phyloP scores from a whole-genome alignment of 2,329 filamentous ascomycete species.

The Exophiala phaeomuriformis region DNA sequence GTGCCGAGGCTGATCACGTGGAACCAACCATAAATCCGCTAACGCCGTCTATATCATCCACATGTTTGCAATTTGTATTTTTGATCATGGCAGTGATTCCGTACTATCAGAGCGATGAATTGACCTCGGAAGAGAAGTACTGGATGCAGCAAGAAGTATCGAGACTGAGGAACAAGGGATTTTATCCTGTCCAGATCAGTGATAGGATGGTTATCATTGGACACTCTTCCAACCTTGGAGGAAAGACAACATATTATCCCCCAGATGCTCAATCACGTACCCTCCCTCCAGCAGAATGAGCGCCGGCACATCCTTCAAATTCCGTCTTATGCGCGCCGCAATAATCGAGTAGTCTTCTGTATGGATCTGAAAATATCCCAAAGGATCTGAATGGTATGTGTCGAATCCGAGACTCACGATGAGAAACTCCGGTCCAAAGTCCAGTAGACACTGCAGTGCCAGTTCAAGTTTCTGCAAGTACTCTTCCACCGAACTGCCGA shows the following conservation, averaged over 20 bases:
- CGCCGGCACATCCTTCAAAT: constrained; percentile 15
- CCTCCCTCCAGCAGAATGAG: constrained; percentile 26
- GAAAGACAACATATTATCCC: constrained; percentile 25
- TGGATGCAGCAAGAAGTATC: no score
- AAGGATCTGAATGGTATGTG: constrained; percentile 26
- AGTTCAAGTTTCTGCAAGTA: constrained; percentile 21
- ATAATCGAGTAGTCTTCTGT: constrained; percentile 26
- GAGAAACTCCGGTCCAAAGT: constrained; percentile 20
- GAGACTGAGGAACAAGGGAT: neutral
- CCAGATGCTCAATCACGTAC: constrained; percentile 26
- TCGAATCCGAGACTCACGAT: constrained; percentile 27
- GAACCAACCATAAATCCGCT: neutral
- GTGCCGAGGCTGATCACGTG: neutral
- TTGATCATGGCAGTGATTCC: no score
- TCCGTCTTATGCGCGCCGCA: constrained; percentile 14
- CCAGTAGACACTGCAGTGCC: constrained; percentile 12
- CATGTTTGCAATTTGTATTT: no score
- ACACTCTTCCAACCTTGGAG: constrained; percentile 23
- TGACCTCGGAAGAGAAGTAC: no score
- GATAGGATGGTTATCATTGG: neutral
- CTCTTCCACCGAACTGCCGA: constrained; percentile 18
- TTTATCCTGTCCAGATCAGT: neutral
- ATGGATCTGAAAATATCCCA: constrained; percentile 25
- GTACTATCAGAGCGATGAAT: no score
- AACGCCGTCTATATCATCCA: neutral